Conservation (phyloP, 768 basidiomycete genomes). For the Lactarius pseudohatsudake region DNA sequence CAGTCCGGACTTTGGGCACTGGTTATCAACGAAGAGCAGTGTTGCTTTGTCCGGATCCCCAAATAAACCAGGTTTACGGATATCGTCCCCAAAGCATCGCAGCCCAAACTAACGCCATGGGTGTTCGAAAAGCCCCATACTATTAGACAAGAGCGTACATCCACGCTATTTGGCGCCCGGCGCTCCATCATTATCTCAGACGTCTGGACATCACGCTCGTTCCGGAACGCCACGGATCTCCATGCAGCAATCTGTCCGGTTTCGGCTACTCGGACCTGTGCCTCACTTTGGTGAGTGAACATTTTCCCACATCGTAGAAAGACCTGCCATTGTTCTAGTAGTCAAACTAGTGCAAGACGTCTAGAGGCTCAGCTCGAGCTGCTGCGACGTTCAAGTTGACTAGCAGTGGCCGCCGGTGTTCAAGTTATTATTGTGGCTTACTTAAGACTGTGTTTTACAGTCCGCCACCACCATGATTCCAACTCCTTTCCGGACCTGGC, state of each 20-base stretch:
- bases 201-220: not conserved
- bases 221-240: not conserved
- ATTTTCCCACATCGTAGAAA: not conserved
- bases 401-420: no score
- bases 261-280: not conserved
- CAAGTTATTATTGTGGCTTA: not conserved
- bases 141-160: not conserved
- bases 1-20: conserved; percentile 17
- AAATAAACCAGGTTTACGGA: conserved; percentile 4
- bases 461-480: not conserved
- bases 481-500: not conserved
- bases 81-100: conserved; percentile 2
- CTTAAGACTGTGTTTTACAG: not conserved
- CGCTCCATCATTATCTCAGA: not conserved
- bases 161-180: not conserved
- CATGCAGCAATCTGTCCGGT: not conserved
- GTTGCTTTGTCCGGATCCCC: conserved; percentile 3
- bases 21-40: conserved; percentile 7
- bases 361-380: not conserved
- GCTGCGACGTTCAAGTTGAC: not conserved
- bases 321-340: not conserved
- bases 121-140: conserved; percentile 3
- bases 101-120: not conserved
- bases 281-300: not conserved
- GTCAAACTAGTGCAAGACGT: not conserved